A percentile compares a stretch with the other conserved stretches of the same genome.
These are phyloP conservation scores for Arxiozyma slooffiae DNA, from an alignment of 1,139 yeast genomes.

Conservation along the genomic window DNA sequence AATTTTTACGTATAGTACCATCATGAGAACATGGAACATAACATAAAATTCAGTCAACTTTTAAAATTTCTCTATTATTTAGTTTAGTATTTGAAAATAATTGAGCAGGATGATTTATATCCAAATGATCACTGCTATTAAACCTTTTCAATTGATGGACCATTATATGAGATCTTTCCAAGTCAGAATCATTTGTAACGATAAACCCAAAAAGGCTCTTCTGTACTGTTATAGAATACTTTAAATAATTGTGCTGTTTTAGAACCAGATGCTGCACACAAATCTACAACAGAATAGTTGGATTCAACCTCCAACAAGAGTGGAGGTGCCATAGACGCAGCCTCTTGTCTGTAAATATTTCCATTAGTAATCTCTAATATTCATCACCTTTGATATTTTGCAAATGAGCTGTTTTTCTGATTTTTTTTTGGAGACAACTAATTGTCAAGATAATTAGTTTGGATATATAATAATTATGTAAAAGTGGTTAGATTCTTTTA, in stretches of 20 bases:
- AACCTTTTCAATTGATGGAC: conserved; percentile 94
- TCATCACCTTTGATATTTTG: conserved; percentile 86
- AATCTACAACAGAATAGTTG: conserved; percentile 81
- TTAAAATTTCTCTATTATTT: conserved; percentile 37
- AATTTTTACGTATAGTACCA: conserved; percentile 94
- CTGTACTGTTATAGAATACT: conserved; percentile 64
- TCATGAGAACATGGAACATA: conserved; percentile 99
- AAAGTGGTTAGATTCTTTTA: conserved; percentile 47
- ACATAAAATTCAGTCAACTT: conserved; percentile 87
- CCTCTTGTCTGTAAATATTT: no score
- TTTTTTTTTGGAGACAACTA: conserved; percentile 85
- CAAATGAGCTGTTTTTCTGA: conserved; percentile 78
- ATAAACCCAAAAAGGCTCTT: conserved; percentile 74
- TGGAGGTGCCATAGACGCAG: conserved; percentile 97
- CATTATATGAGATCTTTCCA: conserved; percentile 94
- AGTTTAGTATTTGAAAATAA: conserved; percentile 67
- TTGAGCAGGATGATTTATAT: conserved; percentile 97
- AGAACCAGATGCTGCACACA: conserved; percentile 99
- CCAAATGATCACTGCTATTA: conserved; percentile 84
- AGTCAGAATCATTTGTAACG: conserved; percentile 91
- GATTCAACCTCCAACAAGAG: conserved; percentile 81
- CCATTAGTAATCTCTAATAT: no score
- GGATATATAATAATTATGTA: conserved; percentile 76
- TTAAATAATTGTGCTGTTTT: conserved; percentile 94
- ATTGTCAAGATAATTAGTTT: conserved; percentile 78